phyloP scores from a whole-genome alignment of 1,284 basidiomycete genomes.

The Heterobasidion parviporum region DNA sequence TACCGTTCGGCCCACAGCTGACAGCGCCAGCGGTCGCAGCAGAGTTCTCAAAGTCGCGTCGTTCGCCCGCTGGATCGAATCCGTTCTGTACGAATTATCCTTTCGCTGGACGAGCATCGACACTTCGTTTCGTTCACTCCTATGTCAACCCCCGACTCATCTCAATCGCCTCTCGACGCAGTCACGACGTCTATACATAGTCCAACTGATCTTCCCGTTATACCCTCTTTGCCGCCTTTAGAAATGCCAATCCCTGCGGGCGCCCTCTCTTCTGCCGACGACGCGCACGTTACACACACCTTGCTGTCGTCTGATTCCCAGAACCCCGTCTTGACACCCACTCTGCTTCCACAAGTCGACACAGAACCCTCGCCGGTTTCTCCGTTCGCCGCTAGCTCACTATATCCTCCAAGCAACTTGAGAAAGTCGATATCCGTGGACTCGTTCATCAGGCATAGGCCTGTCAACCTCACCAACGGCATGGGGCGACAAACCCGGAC shows the following conservation, averaged over 20 bases:
- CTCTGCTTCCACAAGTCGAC: conserved; percentile 18
- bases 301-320: neutral
- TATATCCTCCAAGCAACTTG: conserved; percentile 30
- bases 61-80: too few relatives aligned
- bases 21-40: too few relatives aligned
- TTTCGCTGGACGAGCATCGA: neutral
- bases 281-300: neutral
- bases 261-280: conserved; percentile 6
- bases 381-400: conserved; percentile 14
- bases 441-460: conserved; percentile 51
- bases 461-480: conserved; percentile 8
- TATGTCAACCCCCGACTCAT: neutral
- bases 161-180: neutral
- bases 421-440: conserved; percentile 71
- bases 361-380: conserved; percentile 19
- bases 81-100: neutral
- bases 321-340: conserved; percentile 3
- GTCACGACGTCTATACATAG: conserved; percentile 2
- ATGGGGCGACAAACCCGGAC: conserved; percentile 19
- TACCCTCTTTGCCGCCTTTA: conserved; percentile 37
- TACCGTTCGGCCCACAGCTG: too few relatives aligned
- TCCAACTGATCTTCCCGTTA: conserved; percentile 28
- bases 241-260: conserved; percentile 27
- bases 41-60: too few relatives aligned
- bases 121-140: neutral